Conservation (phyloP, 495 filamentous ascomycete genomes). For the Annulohypoxylon moriforme region DNA sequence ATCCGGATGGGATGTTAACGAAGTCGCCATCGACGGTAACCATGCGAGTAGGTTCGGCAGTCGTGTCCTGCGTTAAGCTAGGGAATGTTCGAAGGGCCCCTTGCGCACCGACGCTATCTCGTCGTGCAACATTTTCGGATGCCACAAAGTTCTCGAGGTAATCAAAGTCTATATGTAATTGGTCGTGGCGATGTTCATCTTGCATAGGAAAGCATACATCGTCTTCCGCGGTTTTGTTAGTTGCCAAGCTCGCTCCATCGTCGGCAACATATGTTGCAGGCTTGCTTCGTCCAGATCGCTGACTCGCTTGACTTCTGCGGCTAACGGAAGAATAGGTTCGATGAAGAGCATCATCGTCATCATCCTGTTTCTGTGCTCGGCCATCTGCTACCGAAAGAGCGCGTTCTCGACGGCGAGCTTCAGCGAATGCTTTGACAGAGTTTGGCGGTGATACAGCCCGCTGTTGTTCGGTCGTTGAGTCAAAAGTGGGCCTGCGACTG, state of each 20-base stretch:
- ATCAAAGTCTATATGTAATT: constrained; percentile 81
- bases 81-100: constrained; percentile 66
- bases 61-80: constrained; percentile 61
- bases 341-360: constrained; percentile 75
- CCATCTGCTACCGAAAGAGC: constrained; percentile 64
- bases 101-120: constrained; percentile 49
- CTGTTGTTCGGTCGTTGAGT: constrained; percentile 54
- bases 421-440: constrained; percentile 97
- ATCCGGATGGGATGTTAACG: constrained; percentile 57
- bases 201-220: constrained; percentile 85
- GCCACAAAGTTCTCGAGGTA: constrained; percentile 84
- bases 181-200: constrained; percentile 57
- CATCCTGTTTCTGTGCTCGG: constrained; percentile 57
- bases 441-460: constrained; percentile 89
- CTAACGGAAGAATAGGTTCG: constrained; percentile 78
- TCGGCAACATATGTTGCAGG: constrained; percentile 57
- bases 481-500: constrained; percentile 61
- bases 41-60: constrained; percentile 36
- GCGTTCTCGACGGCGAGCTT: constrained; percentile 69
- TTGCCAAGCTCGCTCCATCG: constrained; percentile 61
- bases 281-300: constrained; percentile 54
- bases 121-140: constrained; percentile 63
- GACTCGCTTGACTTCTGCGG: constrained; percentile 56
- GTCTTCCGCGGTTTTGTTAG: constrained; percentile 72
- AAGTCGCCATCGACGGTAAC: constrained; percentile 63